Conservation (phyloP, 2,329 filamentous ascomycete genomes). For the Penicillium sp. region DNA sequence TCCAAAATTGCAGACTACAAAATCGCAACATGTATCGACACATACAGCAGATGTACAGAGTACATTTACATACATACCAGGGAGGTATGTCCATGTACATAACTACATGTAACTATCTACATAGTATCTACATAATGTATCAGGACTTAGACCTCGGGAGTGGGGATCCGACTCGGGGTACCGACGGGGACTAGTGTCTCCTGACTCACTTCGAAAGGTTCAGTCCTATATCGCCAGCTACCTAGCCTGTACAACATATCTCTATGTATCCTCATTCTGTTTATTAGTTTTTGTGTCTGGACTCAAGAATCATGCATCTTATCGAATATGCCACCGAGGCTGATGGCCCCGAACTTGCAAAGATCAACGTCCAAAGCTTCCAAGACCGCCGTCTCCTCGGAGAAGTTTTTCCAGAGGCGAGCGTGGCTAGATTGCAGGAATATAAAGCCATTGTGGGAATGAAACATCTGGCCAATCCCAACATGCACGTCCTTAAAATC, state of each 20-base stretch:
- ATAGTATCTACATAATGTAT: no score
- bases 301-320: background rate
- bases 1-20: no score
- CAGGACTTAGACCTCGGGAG: no score
- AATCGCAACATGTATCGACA: no score
- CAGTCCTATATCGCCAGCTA: background rate
- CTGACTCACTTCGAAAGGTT: background rate
- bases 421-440: constrained; percentile 24
- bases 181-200: background rate
- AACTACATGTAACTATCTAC: no score
- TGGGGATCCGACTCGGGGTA: background rate
- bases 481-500: constrained; percentile 44
- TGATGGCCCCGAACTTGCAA: constrained; percentile 45
- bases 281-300: background rate
- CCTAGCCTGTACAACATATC: background rate
- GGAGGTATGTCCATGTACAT: no score
- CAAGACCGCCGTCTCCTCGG: constrained; percentile 39
- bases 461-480: constrained; percentile 44
- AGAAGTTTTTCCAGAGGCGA: constrained; percentile 40
- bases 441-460: constrained; percentile 39
- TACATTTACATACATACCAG: no score
- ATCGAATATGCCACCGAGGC: constrained; percentile 43
- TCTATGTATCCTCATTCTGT: background rate
- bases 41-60: no score
- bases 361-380: constrained; percentile 52